These are phyloP conservation scores for Prunus kanzakura DNA, from an alignment of 306 rosid genomes.

Conservation along the genomic window DNA sequence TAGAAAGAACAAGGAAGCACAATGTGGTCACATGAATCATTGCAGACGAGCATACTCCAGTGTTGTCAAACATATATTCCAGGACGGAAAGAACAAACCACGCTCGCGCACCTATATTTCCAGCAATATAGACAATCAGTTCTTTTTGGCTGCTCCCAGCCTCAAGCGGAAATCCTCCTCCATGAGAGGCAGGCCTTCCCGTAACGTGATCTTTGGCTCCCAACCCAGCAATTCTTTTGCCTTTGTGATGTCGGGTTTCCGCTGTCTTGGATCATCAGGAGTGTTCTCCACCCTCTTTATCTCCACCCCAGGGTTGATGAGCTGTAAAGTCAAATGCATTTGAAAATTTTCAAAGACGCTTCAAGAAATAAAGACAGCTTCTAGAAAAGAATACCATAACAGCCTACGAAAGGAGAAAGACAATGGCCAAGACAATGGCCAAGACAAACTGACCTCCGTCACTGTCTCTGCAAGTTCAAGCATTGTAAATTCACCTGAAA, in stretches of 20 bases:
- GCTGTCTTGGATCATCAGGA: slow-evolving; percentile 82
- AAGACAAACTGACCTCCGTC: slow-evolving; percentile 63
- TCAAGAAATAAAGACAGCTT: background rate
- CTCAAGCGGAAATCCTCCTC: slow-evolving; percentile 78
- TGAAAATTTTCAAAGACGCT: background rate
- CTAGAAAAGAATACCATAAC: background rate
- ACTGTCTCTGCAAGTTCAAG: slow-evolving; percentile 87
- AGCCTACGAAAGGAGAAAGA: background rate
- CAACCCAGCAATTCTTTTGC: slow-evolving; percentile 68
- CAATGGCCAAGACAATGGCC: slow-evolving; percentile 5
- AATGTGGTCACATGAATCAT: background rate
- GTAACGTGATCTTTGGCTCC: slow-evolving; percentile 63
- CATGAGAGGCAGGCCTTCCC: slow-evolving; percentile 81
- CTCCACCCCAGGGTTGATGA: slow-evolving; percentile 64
- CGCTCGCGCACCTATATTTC: background rate
- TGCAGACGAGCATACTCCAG: background rate
- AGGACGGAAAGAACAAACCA: background rate
- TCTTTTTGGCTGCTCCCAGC: slow-evolving; percentile 49
- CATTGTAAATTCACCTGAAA: slow-evolving; percentile 86
- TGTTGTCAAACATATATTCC: background rate
- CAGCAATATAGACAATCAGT: slow-evolving; percentile 15
- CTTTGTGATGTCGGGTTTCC: slow-evolving; percentile 77
- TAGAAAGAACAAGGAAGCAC: background rate
- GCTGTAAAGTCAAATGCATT: slow-evolving; percentile 33
- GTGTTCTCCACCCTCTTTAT: slow-evolving; percentile 75